These are phyloP conservation scores for Saururus chinensis DNA, from an alignment of 164 flowering plant genomes.

Conservation along the genomic window DNA sequence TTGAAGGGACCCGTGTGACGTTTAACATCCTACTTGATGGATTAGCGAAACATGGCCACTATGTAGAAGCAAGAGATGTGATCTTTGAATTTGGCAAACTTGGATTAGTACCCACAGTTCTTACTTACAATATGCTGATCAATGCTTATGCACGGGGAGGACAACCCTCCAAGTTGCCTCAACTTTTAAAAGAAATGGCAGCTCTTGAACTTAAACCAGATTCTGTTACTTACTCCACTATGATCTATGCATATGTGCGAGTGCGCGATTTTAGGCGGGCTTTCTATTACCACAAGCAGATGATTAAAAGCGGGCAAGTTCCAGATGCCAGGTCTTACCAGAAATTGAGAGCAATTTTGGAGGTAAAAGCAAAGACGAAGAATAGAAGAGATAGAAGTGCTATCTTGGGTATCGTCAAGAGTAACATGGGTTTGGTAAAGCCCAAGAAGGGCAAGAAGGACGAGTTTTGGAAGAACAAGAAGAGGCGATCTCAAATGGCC, in stretches of 20 bases:
- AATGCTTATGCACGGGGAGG: slow-evolving; percentile 96
- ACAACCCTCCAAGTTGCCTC: slow-evolving; percentile 69
- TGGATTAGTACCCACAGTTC: slow-evolving; percentile 66
- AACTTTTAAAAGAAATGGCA: slow-evolving; percentile 81
- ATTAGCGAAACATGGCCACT: slow-evolving; percentile 85
- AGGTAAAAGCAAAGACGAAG: slow-evolving; percentile 57
- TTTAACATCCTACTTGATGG: slow-evolving; percentile 84
- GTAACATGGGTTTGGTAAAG: slow-evolving; percentile 48
- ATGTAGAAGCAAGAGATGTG: slow-evolving; percentile 76
- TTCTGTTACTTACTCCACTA: slow-evolving; percentile 69
- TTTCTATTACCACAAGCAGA: slow-evolving; percentile 75
- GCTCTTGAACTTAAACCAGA: slow-evolving; percentile 69
- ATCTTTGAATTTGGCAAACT: slow-evolving; percentile 68
- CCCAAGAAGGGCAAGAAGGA: slow-evolving; percentile 66
- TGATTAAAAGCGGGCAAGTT: slow-evolving; percentile 70
- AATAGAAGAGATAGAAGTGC: slow-evolving; percentile 77
- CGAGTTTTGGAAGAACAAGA: slow-evolving; percentile 87
- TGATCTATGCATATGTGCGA: slow-evolving; percentile 86
- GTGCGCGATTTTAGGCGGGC: slow-evolving; percentile 89
- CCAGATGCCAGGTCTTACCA: slow-evolving; percentile 68
- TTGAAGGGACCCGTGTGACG: slow-evolving; percentile 68
- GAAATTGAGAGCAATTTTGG: slow-evolving; percentile 69
- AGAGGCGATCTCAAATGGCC: slow-evolving; percentile 10
- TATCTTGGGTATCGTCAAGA: slow-evolving; percentile 62
- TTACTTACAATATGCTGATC: slow-evolving; percentile 91